Base-by-base conservation (phyloP, 116 monocot genomes). In the Zostera marina region DNA sequence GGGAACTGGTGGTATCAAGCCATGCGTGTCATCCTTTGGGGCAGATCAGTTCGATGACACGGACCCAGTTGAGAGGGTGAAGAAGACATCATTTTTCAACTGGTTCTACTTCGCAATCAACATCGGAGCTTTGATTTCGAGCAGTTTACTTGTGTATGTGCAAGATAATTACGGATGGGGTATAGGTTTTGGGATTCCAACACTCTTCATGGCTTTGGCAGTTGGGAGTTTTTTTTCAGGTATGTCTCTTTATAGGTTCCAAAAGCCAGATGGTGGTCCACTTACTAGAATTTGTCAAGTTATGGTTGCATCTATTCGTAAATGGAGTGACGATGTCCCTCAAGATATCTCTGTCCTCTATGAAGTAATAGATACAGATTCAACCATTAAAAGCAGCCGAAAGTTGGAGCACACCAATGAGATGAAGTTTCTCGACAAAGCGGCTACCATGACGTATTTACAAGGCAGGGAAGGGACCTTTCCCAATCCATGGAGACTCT, bases 91-190 rank as follows among this genome's bases (percentile, higher is more conserved):
- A 26, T 85, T 91, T 77, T 91, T 91, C 69, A 85, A 85, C 66
- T 91, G 77, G 66, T 91, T 91, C 73, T 91, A 91, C 72, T 47
- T 91, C 17, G 85, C 91, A 13, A 72, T 85, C 49, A 91, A 91
- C 60, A 67, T 70, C 3, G 91, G 91, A 22, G 79, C 82, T 13
- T 68, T 91, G 41, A 70, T 85, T 67, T 91, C 82, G 59, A 85
- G 82, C 73, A 79, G 82, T 7, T n/a, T 85, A 32, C 58, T 91
- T 52, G 81, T 77, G 14, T 91, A 91, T 70, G 72, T 66, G 21
- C 85, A 91, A 63, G 82, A 91, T 53, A 39, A 54, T 0, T 85
- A 85, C 5, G 44, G 55, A 47, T 85, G 91, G 91, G 65, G 68
- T 10, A 51, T 80, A 21, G 91, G 91, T 8, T 91, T 91, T 51